Conservation (phyloP, 2,329 filamentous ascomycete genomes). For the Calonectria pseudoturangicola region DNA sequence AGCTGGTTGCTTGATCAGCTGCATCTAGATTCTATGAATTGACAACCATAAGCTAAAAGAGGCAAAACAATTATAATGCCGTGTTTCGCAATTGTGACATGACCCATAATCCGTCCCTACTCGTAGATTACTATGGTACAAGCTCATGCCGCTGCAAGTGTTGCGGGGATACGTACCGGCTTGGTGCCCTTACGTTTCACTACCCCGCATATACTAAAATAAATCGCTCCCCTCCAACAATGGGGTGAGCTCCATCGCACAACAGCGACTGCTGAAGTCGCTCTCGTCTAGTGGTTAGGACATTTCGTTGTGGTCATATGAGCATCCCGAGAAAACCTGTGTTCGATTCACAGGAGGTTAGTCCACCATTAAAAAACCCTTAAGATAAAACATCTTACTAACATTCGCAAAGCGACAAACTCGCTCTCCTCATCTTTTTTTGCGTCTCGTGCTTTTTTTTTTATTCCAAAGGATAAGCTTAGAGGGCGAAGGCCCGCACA, state of each 20-base stretch:
- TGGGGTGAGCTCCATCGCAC: slow-evolving; percentile 16
- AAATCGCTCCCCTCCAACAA: background rate
- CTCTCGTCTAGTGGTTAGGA: slow-evolving; percentile 38
- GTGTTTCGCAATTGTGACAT: too few species aligned
- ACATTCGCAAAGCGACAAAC: slow-evolving; percentile 20
- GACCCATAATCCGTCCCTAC: background rate
- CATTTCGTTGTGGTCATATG: slow-evolving; percentile 37
- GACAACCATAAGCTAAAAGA: background rate
- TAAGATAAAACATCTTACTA: too few species aligned
- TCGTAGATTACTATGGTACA: background rate
- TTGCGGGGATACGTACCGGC: background rate
- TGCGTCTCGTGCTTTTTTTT: background rate
- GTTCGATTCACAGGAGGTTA: slow-evolving; percentile 34
- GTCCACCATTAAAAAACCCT: too few species aligned
- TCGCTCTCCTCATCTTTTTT: slow-evolving; percentile 5
- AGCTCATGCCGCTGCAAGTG: too few species aligned
- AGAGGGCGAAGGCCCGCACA: too few species aligned
- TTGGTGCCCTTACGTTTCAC: background rate
- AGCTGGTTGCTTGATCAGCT: slow-evolving; percentile 42
- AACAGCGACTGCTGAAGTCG: slow-evolving; percentile 18
- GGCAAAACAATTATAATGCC: background rate
- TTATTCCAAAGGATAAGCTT: too few species aligned
- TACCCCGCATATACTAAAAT: slow-evolving; percentile 11
- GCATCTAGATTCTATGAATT: background rate
- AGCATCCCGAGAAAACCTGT: slow-evolving; percentile 35